Conservation (phyloP, 495 filamentous ascomycete species). For the Xylaria telfairii region DNA sequence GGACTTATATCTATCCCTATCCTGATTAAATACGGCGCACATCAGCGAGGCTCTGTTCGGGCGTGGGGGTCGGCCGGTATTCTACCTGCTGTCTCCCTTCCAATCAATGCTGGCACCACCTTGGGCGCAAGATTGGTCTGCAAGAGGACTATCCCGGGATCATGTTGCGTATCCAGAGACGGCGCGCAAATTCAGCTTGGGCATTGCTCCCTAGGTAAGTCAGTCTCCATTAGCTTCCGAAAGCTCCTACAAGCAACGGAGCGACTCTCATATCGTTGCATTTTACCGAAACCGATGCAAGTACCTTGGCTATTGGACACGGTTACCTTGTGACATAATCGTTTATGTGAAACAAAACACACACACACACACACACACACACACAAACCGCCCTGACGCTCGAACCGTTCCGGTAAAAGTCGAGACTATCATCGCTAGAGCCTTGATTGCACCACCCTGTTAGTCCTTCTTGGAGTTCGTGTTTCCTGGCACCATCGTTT, state of each 20-base stretch:
- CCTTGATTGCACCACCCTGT: constrained; percentile 33
- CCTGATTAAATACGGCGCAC: no score
- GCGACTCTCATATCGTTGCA: not conserved
- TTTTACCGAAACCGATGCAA: constrained; percentile 1
- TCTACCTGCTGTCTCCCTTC: not conserved
- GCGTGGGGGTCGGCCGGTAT: not conserved
- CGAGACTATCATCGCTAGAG: constrained; percentile 37
- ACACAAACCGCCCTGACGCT: not conserved
- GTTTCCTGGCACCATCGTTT: constrained; percentile 33
- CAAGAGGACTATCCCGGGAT: not conserved
- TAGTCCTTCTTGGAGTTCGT: constrained; percentile 32
- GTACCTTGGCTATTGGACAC: not conserved
- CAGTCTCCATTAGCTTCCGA: not conserved
- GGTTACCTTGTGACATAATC: constrained; percentile 13
- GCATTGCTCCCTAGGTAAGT: no score
- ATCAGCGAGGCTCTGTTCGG: constrained; percentile 2
- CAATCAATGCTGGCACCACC: not conserved
- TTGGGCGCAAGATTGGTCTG: not conserved
- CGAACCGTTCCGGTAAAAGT: constrained; percentile 29
- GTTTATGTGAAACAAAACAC: constrained; percentile 24
- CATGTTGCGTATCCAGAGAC: not conserved
- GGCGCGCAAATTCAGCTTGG: constrained; percentile 3
- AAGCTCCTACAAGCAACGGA: not conserved
- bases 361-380: not conserved
- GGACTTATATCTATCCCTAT: no score